Conservation (phyloP, 2,329 filamentous ascomycete species). For the Colletotrichum lupini region DNA sequence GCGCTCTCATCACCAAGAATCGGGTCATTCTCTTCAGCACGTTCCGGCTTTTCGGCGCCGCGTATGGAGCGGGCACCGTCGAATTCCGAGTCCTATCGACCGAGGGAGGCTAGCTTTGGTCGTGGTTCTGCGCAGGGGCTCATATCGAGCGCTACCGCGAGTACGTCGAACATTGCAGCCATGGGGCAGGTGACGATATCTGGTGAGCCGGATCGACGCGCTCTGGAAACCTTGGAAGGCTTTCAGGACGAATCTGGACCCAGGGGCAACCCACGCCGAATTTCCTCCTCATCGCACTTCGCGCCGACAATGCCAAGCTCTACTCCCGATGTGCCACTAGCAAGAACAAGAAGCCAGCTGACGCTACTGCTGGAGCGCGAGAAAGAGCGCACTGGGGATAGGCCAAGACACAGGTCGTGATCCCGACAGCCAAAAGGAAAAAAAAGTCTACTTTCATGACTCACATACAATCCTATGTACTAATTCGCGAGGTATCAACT, state of each 20-base stretch:
- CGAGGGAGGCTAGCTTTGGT: slow-evolving; percentile 39
- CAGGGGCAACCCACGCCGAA: slow-evolving; percentile 31
- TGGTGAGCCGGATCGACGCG: slow-evolving; percentile 19
- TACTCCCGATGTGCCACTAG: slow-evolving; percentile 59
- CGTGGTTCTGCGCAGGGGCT: slow-evolving; percentile 43
- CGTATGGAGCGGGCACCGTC: slow-evolving; percentile 29
- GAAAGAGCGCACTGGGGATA: slow-evolving; percentile 44
- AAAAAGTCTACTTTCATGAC: neutral
- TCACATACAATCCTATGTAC: slow-evolving; percentile 32
- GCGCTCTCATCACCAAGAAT: slow-evolving; percentile 20
- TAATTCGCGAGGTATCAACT: slow-evolving; percentile 27
- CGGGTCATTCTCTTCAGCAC: slow-evolving; percentile 30
- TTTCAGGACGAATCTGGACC: slow-evolving; percentile 8
- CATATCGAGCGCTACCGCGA: slow-evolving; percentile 39
- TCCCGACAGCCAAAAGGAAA: neutral
- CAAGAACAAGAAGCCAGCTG: slow-evolving; percentile 70
- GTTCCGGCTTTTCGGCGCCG: slow-evolving; percentile 23
- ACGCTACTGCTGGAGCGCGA: slow-evolving; percentile 67
- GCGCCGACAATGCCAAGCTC: slow-evolving; percentile 62
- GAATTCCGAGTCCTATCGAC: slow-evolving; percentile 25
- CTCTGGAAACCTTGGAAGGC: slow-evolving; percentile 40
- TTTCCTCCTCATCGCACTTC: slow-evolving; percentile 50
- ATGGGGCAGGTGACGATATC: slow-evolving; percentile 31
- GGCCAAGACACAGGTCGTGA: slow-evolving; percentile 22
- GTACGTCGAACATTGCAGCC: slow-evolving; percentile 33